Evolutionary conservation across 2,329 filamentous ascomycete species (phyloP).

Genomic region (Talaromyces sp.): DNA sequence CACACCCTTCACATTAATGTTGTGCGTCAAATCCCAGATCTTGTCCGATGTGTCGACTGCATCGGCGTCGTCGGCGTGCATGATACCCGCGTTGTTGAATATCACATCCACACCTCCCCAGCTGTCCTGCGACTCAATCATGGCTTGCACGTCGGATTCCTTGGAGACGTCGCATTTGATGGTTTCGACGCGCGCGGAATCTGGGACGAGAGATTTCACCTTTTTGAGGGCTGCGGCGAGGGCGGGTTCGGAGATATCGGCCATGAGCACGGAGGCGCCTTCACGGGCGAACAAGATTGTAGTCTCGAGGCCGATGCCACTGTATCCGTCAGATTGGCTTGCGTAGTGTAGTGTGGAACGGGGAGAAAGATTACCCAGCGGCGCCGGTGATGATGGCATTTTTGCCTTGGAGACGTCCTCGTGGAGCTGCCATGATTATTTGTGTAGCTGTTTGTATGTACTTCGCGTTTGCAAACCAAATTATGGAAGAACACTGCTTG

Average conservation of each 20-base stretch:
- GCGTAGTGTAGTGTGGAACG: background rate
- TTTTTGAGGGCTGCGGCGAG: slow-evolving; percentile 74
- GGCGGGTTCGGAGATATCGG: slow-evolving; percentile 75
- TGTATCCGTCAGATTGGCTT: slow-evolving; percentile 16
- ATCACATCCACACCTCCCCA: slow-evolving; percentile 89
- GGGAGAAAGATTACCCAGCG: slow-evolving; percentile 60
- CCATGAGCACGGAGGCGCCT: slow-evolving; percentile 79
- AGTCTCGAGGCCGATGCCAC: slow-evolving; percentile 91
- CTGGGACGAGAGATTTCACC: slow-evolving; percentile 67
- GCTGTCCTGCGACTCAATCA: slow-evolving; percentile 69
- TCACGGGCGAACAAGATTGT: slow-evolving; percentile 84
- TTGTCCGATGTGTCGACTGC: slow-evolving; percentile 80
- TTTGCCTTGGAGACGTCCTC: slow-evolving; percentile 58
- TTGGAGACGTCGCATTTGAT: slow-evolving; percentile 76
- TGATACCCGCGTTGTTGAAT: slow-evolving; percentile 98
- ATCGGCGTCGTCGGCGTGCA: slow-evolving; percentile 79
- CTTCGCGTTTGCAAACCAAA: background rate
- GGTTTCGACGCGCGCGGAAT: slow-evolving; percentile 59
- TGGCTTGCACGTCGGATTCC: slow-evolving; percentile 71
- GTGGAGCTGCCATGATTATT: slow-evolving; percentile 18
- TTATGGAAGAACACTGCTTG: background rate
- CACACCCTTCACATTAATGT: slow-evolving; percentile 97
- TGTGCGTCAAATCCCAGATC: slow-evolving; percentile 91
- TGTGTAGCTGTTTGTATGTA: background rate
- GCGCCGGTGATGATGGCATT: slow-evolving; percentile 78